Base-by-base conservation (phyloP, 768 basidiomycete genomes). In the Xerocomellus amylosporus region DNA sequence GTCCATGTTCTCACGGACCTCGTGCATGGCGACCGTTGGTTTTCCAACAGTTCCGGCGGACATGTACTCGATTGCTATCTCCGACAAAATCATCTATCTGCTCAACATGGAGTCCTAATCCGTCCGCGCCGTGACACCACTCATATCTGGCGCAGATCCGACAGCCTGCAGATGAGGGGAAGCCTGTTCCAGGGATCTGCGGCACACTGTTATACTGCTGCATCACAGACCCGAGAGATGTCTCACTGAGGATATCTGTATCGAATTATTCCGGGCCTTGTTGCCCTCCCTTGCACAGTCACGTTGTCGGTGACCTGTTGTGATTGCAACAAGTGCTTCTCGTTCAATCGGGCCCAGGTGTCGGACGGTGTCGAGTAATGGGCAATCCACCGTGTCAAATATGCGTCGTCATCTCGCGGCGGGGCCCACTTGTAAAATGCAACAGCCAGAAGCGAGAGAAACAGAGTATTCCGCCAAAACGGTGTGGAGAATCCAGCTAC, bases 171-270 rank as follows among this genome's bases (percentile, higher is more conserved):
- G 61, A 71, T 85, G 84, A 22, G 87, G 78, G 17, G 88, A 88
- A 2, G 71, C 74, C 64, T 84, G 80, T 26, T 80, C 79, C 30
- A 90, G 70, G 8, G 74, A 66, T 63, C 87, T 89, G 63, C 7
- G 44, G 49, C 53, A 37, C 31, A 53, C 54, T 17, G 33, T 58
- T 31, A 53, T 22, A 10, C 41, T 36, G 46, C 52, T 36, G 44
- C 30, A 50, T 51, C 34, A 20, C 24, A 22, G n/a, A 42, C 41
- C 20, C 9, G 31, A 40, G 13, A 36, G 20, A 47, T n/a, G 37
- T 79, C 88, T 70, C 60, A 92, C 90, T 88, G 85, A 49, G 88
- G 85, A 67, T 84, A 87, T 60, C 86, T 78, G 66, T 81, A 85
- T 38, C 87, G 79, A 66, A 84, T 82, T 37, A 87, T 77, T 15